These are phyloP conservation scores for Aspergillus intermedius DNA, from an alignment of 2,329 filamentous ascomycete species.

Conservation along the genomic window DNA sequence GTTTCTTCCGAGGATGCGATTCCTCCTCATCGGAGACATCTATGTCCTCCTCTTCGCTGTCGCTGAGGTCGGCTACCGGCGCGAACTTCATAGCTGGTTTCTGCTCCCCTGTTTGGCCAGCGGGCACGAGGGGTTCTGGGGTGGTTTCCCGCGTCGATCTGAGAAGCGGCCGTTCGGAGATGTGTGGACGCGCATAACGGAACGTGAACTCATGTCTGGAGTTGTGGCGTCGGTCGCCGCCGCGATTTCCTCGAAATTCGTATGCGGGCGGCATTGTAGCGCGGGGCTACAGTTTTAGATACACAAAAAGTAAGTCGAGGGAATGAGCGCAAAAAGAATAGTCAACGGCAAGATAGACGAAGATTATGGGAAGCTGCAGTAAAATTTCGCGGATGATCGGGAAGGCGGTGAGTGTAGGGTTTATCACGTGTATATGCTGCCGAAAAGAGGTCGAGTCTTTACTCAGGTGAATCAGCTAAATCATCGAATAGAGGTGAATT, in stretches of 20 bases:
- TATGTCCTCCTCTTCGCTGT: conserved; percentile 43
- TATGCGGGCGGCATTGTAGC: conserved; percentile 21
- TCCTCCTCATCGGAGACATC: conserved; percentile 34
- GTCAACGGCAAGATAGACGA: too few relatives aligned
- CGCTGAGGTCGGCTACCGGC: conserved; percentile 33
- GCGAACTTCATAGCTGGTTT: conserved; percentile 30
- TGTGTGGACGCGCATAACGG: conserved; percentile 30
- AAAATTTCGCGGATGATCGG: too few relatives aligned
- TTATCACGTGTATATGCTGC: too few relatives aligned
- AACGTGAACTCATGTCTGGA: conserved; percentile 35
- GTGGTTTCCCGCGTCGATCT: conserved; percentile 28
- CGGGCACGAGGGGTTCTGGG: conserved; percentile 27
- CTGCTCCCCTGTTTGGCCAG: conserved; percentile 14
- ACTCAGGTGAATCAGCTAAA: too few relatives aligned
- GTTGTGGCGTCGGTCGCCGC: conserved; percentile 17
- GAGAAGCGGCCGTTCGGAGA: conserved; percentile 33
- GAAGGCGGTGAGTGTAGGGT: too few relatives aligned
- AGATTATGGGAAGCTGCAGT: too few relatives aligned
- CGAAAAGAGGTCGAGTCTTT: too few relatives aligned
- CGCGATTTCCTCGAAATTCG: conserved; percentile 27
- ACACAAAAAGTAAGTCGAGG: too few relatives aligned
- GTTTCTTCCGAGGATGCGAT: conserved; percentile 34
- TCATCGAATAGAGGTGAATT: too few relatives aligned
- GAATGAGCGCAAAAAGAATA: too few relatives aligned
- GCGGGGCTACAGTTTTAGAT: not conserved